Evolutionary conservation across 2,329 filamentous ascomycete genomes (phyloP), one percentile per base, ranked within the genome.

Genomic region (Apiospora sp.): DNA sequence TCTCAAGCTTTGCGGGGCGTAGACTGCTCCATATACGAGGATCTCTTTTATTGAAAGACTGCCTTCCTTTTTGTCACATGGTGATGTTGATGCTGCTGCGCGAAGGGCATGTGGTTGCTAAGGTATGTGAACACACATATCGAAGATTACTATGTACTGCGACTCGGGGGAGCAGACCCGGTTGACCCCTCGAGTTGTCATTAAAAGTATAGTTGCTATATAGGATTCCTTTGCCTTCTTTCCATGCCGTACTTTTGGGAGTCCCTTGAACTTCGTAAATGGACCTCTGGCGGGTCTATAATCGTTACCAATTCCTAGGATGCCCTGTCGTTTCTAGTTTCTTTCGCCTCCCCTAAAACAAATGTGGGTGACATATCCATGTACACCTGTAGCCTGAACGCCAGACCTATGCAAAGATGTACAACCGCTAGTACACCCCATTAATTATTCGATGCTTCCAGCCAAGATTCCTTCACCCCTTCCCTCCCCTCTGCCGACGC

Each of bases 261-360:
- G 34, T 37, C 34, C 58, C 34, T 64, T 64, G 58, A 64, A 64
- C 58, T 64, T 64, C 58, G 58, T 64, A 64, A 64, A 64, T 64
- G 58, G 34, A 64, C 54, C 19, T 34, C 34, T 41, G 10, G 58
- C 41, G 58, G 58, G 58, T 64, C 58, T 64, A 64, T 64, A n/a
- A 64, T 64, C 58, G 34, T 64, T 41, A 64, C 34, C 58, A 41
- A 64, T 64, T 58, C 19, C 58, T 41, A 64, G 58, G 58, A 41
- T 64, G 58, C 34, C 58, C 58, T 64, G 22, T 64, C 58, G 58
- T 64, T 64, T 64, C 58, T 64, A 64, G 34, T 64, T 64, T 64
- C 58, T 64, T 64, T n/a, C 58, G 34, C 58, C 14, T 24, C 49
- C 8, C 49, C 49, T 24, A 8, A 7, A 37, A 64, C 27, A 64